Base-by-base conservation (phyloP, 306 rosid species). In the Quercus alba region DNA sequence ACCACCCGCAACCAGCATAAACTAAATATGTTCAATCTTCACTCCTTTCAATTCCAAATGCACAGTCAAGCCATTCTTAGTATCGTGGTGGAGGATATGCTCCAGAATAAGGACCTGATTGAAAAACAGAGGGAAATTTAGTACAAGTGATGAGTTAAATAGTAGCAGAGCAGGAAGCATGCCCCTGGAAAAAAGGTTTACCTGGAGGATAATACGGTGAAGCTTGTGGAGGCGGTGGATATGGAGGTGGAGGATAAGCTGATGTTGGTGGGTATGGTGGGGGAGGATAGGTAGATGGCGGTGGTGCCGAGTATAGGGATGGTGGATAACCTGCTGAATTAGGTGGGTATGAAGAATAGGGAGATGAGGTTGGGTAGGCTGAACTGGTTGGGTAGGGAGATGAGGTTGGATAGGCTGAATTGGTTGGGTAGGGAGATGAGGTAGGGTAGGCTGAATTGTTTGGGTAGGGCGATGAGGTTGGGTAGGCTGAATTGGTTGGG, bases 71-170 rank as follows among this genome's bases (percentile, higher is more conserved):
- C 20, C 49, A 46, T 46, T 69, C 66, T 94, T 86, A 90, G 67
- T 92, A 90, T 13, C 86, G 96, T 6, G 84, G 93, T 26, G 94
- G 95, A 77, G 96, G 96, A 84, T 89, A 92, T 2, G 56, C 31
- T 83, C 98, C 97, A 26, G 87, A 81, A 59, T 74, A 85, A 38
- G 78, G 86, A 77, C 86, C 83, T 84, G 81, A 79, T 41, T 51
- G 33, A 25, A 79, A 70, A 75, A 20, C 58, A 72, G 44, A 79
- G 12, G 57, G 55, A 51, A 5, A 56, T 54, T 49, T 2, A 20
- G 75, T 41, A 19, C 30, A 77, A 35, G 11, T 57, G 70, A 55
- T 12, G 30, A 25, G 7, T 31, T 21, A n/a, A 12, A 49, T 11
- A 71, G 1, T 75, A 26, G 56, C n/a, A 69, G 28, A 46, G 46